Percentiles rank a stretch among this genome's conserved stretches.
These are phyloP conservation scores for Cladosporium sp. DNA, from an alignment of 2,329 filamentous ascomycete genomes.

Conservation along the genomic window DNA sequence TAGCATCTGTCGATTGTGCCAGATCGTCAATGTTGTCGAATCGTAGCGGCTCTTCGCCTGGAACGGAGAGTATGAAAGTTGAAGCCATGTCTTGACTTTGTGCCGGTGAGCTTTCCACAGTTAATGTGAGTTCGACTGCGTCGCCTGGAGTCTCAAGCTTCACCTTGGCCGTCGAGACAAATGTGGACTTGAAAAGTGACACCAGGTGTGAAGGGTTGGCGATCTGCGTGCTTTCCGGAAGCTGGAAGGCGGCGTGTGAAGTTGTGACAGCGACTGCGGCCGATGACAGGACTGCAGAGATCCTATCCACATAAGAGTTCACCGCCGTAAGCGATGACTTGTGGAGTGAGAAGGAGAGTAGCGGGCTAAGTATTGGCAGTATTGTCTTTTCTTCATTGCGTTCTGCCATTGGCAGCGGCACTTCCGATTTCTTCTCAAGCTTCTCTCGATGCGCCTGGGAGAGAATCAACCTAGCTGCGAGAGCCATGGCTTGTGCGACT, in stretches of 20 bases:
- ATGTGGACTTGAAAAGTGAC: constrained; percentile 7
- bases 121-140: not conserved
- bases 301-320: constrained; percentile 29
- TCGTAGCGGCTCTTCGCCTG: not conserved
- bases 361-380: constrained; percentile 56
- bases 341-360: constrained; percentile 54
- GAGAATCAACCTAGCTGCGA: constrained; percentile 71
- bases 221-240: constrained; percentile 4
- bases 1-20: constrained; percentile 11
- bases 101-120: constrained; percentile 26
- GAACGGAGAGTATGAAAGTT: constrained; percentile 9
- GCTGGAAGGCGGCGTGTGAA: constrained; percentile 15
- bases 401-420: constrained; percentile 54
- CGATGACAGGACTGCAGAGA: constrained; percentile 12
- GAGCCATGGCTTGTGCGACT: constrained; percentile 62
- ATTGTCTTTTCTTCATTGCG: constrained; percentile 48
- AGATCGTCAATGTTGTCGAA: constrained; percentile 15
- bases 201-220: constrained; percentile 16
- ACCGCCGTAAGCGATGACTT: constrained; percentile 34
- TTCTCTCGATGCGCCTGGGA: constrained; percentile 74
- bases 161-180: not conserved
- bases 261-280: constrained; percentile 19
- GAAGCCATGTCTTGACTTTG: constrained; percentile 25
- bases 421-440: constrained; percentile 62
- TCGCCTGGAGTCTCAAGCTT: not conserved